Evolutionary conservation across 331 rosid species (phyloP), one percentile per base, ranked within the genome.

Genomic region (Malus hybrid): DNA sequence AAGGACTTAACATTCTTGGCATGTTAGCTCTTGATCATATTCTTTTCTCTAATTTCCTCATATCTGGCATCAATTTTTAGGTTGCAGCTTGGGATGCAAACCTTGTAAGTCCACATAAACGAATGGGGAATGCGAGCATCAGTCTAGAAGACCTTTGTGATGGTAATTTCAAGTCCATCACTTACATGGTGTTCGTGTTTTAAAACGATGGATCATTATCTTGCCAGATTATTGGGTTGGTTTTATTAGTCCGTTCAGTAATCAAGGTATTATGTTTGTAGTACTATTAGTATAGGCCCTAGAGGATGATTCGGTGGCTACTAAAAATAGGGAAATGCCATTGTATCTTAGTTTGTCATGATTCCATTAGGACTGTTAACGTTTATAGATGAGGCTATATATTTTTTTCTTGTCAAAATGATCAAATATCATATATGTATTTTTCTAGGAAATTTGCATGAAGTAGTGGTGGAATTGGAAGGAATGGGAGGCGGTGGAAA

Each of bases 81-180:
- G 79, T 92, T 81, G 99, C 97, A 80, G 97, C 92, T 73, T 94
- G 99, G 99, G 99, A 94, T 88, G 99, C 99, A 77, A 94, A 94
- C 84, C 93, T 94, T 74, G 91, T 94, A 75, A 77, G 90, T 82
- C 97, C 99, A 80, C 99, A 91, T 80, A 94, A 94, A 86, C 96
- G 97, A 74, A 91, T 94, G 99, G 99, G 97, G 50, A 91, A 94
- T 80, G 91, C 93, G 32, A 84, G 84, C 62, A 77, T 92, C 75
- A 87, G 81, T 80, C 83, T 94, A 63, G 89, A 90, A 80, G 75
- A 79, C 83, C 87, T 94, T 33, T 88, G 95, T 92, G 97, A 94
- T 80, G 99, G 99, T 94, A 84, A 86, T 56, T 66, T 72, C 60
- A n/a, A 67, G 28, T 34, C 39, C 69, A 76, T 58, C 80, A 75